Conservation (phyloP, 2,329 filamentous ascomycete genomes). For the Penicillium oxalicum region DNA sequence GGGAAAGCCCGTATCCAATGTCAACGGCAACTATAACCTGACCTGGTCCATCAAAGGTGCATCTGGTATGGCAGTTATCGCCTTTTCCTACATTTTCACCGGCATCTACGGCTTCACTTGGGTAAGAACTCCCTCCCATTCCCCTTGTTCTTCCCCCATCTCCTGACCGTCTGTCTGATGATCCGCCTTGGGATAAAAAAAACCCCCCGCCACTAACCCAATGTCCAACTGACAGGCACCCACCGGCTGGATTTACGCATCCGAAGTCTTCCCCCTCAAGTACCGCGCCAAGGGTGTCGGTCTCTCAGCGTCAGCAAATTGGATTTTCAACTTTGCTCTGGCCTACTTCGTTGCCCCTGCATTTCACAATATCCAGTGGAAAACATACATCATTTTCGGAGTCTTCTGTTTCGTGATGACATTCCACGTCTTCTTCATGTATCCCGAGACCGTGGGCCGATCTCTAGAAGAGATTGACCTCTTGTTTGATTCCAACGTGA, state of each 20-base stretch:
- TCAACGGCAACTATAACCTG: constrained; percentile 45
- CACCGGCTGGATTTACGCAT: constrained; percentile 53
- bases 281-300: constrained; percentile 62
- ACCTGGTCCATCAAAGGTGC: constrained; percentile 45
- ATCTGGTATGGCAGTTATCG: constrained; percentile 55
- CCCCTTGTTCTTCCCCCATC: no score
- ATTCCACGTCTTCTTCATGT: constrained; percentile 61
- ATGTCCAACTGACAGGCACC: constrained; percentile 41
- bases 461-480: constrained; percentile 71
- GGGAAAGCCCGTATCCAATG: constrained; percentile 41
- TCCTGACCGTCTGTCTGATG: no score
- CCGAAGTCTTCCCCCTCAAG: constrained; percentile 59
- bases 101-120: constrained; percentile 33
- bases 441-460: constrained; percentile 64
- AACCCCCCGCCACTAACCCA: background rate
- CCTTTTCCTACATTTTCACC: constrained; percentile 54
- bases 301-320: constrained; percentile 56
- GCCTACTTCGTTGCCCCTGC: constrained; percentile 54
- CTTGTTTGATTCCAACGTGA: constrained; percentile 50
- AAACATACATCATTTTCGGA: constrained; percentile 70
- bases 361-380: constrained; percentile 53
- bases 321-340: constrained; percentile 55
- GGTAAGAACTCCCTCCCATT: constrained; percentile 27
- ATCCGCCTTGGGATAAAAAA: no score
- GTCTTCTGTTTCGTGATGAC: constrained; percentile 65